Percentiles rank a stretch among this genome's conserved stretches.
Evolutionary conservation across 495 filamentous ascomycete species (phyloP).

Genomic region (Penicillium cinerascens): DNA sequence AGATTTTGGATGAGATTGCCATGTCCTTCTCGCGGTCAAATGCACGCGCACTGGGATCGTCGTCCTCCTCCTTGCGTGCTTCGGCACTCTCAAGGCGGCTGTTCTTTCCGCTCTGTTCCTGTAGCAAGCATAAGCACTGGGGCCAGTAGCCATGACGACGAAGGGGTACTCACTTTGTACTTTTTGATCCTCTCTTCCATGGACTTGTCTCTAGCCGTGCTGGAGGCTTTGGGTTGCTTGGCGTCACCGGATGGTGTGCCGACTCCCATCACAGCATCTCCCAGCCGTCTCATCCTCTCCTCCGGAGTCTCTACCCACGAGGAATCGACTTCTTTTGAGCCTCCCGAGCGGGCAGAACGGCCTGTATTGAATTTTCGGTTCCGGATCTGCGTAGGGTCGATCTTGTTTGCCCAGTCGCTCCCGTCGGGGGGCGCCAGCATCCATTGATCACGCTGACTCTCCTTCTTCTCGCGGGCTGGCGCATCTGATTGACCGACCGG

Average conservation of each 20-base stretch:
- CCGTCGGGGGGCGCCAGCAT: slow-evolving; percentile 82
- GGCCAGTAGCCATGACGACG: background rate
- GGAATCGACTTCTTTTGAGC: slow-evolving; percentile 42
- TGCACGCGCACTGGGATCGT: slow-evolving; percentile 83
- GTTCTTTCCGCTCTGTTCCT: slow-evolving; percentile 60
- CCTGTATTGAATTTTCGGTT: slow-evolving; percentile 82
- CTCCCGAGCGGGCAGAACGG: slow-evolving; percentile 48
- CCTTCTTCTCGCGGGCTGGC: slow-evolving; percentile 8
- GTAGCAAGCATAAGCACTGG: background rate
- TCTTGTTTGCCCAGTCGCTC: slow-evolving; percentile 57
- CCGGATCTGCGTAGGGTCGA: slow-evolving; percentile 80
- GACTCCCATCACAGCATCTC: slow-evolving; percentile 83
- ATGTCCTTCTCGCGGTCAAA: slow-evolving; percentile 98
- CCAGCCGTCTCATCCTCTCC: slow-evolving; percentile 75
- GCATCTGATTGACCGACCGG: background rate
- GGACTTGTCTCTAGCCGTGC: slow-evolving; percentile 11
- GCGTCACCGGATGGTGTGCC: slow-evolving; percentile 6
- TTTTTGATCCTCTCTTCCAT: slow-evolving; percentile 54
- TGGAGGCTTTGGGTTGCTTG: background rate
- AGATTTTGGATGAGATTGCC: slow-evolving; percentile 67
- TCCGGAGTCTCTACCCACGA: slow-evolving; percentile 93
- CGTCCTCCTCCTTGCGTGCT: slow-evolving; percentile 69
- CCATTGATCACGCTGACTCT: slow-evolving; percentile 75
- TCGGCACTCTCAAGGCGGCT: slow-evolving; percentile 62
- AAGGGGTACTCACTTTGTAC: slow-evolving; percentile 46